Base-by-base conservation (phyloP, 2,329 filamentous ascomycete genomes). In the Sporothrix euskadiensis region DNA sequence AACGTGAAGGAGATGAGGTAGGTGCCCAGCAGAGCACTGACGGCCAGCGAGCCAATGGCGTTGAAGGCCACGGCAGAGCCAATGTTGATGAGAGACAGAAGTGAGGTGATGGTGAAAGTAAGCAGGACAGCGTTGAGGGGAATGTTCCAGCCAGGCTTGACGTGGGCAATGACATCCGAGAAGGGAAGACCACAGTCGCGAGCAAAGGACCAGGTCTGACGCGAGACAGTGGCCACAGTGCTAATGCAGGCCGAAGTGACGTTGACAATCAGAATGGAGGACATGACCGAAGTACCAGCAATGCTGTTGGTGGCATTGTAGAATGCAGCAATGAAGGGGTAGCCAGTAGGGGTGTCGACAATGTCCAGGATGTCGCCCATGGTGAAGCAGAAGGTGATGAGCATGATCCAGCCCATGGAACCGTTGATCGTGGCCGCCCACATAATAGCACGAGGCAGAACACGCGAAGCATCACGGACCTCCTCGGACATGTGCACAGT, bases 321-420 rank as follows among this genome's bases (percentile, higher is more conserved):
- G 73, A 89, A 89, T 30, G 89, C 84, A 69, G 88, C 83, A 77
- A 91, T 89, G 75, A 89, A 89, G 0, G 89, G 88, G 66, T 87
- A 88, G 0, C 83, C 84, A 0, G 86, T 87, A 0, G 82, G 81
- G 0, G 83, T 83, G 22, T 74, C 65, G 71, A 78, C 56, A 19
- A 76, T 70, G 44, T 57, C 72, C 2, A 73, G 44, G 4, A 77
- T 44, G 22, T 82, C 77, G 73, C 81, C 79, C 30, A 83, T 69
- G 3, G 79, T 80, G 73, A 83, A 84, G 59, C 79, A 77, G 56
- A 83, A 78, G 0, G 82, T 82, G 71, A 84, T 78, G 19, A 81
- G 74, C 79, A 83, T 82, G 56, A 80, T 70, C 71, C 81, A 82
- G 39, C 80, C 81, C 57, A 82, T 76, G n/a, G 74, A 70, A n/a